Evolutionary conservation across 371 early-diverging fungal genomes (phyloP).

Genomic region (Mortierella sp.): DNA sequence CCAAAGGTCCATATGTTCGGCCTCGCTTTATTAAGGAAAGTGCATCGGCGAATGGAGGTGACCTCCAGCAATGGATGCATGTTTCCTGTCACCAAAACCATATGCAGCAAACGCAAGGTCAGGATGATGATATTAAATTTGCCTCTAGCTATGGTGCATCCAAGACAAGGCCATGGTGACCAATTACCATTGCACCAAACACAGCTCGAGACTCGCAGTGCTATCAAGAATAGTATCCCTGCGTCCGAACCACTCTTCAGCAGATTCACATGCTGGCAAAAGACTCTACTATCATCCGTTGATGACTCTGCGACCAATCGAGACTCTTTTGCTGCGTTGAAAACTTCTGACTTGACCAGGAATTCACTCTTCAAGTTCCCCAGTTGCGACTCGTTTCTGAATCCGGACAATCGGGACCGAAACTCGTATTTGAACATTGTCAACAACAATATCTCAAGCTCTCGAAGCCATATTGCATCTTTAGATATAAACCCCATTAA

Average conservation of each 20-base stretch:
- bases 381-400: slow-evolving; percentile 14
- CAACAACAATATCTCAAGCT: neutral
- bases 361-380: slow-evolving; percentile 1
- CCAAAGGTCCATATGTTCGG: neutral
- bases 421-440: neutral
- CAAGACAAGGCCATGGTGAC: neutral
- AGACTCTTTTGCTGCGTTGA: slow-evolving; percentile 12
- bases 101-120: neutral
- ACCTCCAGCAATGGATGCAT: too few species aligned
- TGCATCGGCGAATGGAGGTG: neutral
- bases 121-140: neutral
- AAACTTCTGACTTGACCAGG: slow-evolving; percentile 15
- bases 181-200: neutral
- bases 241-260: neutral
- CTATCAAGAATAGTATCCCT: neutral
- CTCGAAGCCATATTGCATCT: neutral
- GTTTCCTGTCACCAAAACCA: neutral
- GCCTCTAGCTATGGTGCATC: neutral
- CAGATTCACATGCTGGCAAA: slow-evolving; percentile 23
- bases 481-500: neutral
- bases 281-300: slow-evolving; percentile 32
- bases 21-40: neutral
- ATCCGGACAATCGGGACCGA: slow-evolving; percentile 8
- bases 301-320: slow-evolving; percentile 30
- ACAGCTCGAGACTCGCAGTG: neutral